These are phyloP conservation scores for Acacia pycnantha DNA, from an alignment of 331 rosid genomes.

Conservation along the genomic window DNA sequence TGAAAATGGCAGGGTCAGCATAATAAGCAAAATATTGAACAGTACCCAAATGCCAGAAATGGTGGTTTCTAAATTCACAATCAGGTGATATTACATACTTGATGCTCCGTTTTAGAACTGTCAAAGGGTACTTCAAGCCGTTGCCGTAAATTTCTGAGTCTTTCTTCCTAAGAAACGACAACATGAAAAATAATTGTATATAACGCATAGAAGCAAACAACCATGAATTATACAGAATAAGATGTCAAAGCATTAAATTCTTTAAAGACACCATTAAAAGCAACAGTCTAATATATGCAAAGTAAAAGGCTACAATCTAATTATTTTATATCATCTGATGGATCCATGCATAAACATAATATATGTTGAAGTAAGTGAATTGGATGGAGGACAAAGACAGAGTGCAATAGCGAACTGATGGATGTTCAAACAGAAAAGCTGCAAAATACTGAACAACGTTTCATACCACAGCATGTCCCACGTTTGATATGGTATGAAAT, in stretches of 20 bases:
- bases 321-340: not conserved
- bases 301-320: not conserved
- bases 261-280: not conserved
- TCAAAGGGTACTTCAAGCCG: slow-evolving; percentile 90
- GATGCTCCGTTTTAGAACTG: slow-evolving; percentile 84
- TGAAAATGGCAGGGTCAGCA: not conserved
- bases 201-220: not conserved
- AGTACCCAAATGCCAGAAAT: slow-evolving; percentile 6
- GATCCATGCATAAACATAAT: not conserved
- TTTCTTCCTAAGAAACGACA: slow-evolving; percentile 62
- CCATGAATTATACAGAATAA: not conserved
- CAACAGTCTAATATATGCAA: not conserved
- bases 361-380: not conserved
- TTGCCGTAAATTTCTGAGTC: slow-evolving; percentile 56
- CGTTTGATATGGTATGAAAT: not conserved
- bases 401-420: not conserved
- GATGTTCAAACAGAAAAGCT: not conserved
- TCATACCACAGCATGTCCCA: not conserved
- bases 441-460: not conserved
- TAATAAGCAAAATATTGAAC: slow-evolving; percentile 1
- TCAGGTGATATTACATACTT: slow-evolving; percentile 51
- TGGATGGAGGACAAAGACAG: not conserved
- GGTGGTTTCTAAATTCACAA: not conserved
- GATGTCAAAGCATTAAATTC: not conserved
- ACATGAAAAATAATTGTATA: slow-evolving; percentile 24